Percentiles rank a stretch among this genome's conserved stretches.
Conservation (phyloP, 306 rosid species). For the Calophaca sinica region DNA sequence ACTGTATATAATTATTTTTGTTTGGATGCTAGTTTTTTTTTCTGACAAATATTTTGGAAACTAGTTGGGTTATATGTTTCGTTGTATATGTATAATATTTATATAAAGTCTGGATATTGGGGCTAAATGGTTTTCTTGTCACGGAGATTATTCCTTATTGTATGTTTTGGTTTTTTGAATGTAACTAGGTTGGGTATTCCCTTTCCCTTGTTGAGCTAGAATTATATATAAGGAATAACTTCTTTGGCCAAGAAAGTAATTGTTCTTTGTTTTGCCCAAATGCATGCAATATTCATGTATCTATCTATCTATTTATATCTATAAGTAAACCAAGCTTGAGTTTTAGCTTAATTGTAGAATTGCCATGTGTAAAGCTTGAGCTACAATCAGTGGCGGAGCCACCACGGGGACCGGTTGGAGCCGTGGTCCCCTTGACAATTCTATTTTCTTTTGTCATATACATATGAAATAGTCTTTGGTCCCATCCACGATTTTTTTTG, state of each 20-base stretch:
- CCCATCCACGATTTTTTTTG: no score
- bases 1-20: neutral
- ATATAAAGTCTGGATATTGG: neutral
- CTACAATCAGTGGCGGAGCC: no score
- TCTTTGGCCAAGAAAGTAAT: slow-evolving; percentile 33
- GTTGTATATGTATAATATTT: neutral
- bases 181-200: slow-evolving; percentile 40
- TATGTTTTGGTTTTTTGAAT: slow-evolving; percentile 29
- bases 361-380: no score
- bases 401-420: no score
- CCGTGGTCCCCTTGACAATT: no score
- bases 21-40: no score
- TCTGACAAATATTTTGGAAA: neutral
- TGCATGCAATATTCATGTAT: neutral
- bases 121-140: slow-evolving; percentile 43
- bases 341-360: no score
- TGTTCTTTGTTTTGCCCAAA: slow-evolving; percentile 48
- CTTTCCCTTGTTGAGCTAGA: neutral
- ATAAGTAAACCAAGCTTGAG: no score
- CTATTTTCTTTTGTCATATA: no score
- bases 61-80: neutral
- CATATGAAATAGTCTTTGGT: no score
- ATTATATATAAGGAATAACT: slow-evolving; percentile 48
- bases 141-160: slow-evolving; percentile 50
- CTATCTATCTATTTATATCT: no score